Conservation (phyloP, 176 grass and related monocot species). For the Juncus effusus region DNA sequence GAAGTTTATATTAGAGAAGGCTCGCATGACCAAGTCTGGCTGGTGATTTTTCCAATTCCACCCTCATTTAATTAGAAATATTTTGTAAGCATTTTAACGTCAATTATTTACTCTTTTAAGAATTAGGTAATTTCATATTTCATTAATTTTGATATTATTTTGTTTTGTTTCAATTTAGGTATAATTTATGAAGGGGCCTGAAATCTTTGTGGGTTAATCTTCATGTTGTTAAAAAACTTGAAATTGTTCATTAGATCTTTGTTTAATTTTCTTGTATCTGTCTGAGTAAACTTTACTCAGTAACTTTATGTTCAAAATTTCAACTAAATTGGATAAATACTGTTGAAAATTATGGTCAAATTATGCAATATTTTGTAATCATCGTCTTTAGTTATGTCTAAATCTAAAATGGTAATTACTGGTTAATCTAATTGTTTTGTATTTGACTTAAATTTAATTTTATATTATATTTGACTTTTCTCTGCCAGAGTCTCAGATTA, state of each 20-base stretch:
- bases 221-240: conserved; percentile 6
- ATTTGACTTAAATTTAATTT: not conserved
- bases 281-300: conserved; percentile 3
- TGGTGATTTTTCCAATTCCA: conserved; percentile 21
- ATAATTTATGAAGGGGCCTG: not conserved
- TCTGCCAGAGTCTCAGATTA: too few species aligned
- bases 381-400: too few species aligned
- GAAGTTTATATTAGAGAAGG: conserved; percentile 62
- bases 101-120: not conserved
- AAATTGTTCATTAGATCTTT: conserved; percentile 10
- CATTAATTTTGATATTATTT: conserved; percentile 1
- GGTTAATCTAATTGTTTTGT: not conserved
- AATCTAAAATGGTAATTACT: too few species aligned
- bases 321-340: too few species aligned
- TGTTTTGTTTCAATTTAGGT: conserved; percentile 15
- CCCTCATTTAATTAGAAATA: not conserved
- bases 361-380: not conserved
- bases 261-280: not conserved
- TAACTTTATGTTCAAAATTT: not conserved
- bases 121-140: not conserved
- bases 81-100: conserved; percentile 12
- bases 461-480: not conserved
- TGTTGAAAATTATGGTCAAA: not conserved
- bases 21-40: conserved; percentile 48
- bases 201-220: conserved; percentile 1